These are phyloP conservation scores for Delonix regia DNA, from an alignment of 306 rosid species.

Conservation along the genomic window DNA sequence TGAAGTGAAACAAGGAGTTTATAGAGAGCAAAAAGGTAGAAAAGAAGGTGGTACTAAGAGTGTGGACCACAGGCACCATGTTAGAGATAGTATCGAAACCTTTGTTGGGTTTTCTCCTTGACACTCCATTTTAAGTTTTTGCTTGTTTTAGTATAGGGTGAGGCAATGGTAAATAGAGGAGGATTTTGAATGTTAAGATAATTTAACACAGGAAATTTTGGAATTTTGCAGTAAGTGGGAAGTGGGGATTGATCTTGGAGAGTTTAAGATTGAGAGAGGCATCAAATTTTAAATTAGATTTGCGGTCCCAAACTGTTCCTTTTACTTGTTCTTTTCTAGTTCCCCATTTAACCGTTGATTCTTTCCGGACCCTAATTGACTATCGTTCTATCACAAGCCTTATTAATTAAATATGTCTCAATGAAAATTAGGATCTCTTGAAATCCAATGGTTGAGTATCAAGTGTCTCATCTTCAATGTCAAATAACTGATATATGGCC, in stretches of 20 bases:
- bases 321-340: no score
- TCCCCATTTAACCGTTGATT: no score
- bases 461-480: neutral
- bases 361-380: neutral
- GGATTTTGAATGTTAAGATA: slow-evolving; percentile 36
- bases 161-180: slow-evolving; percentile 32
- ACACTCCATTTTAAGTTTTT: neutral
- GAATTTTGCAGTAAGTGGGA: slow-evolving; percentile 29
- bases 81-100: neutral
- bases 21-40: slow-evolving; percentile 40
- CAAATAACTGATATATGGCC: slow-evolving; percentile 32
- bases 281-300: neutral
- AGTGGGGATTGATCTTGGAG: slow-evolving; percentile 35
- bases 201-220: slow-evolving; percentile 28
- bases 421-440: neutral
- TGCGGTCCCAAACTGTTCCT: no score
- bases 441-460: neutral
- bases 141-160: slow-evolving; percentile 15
- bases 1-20: slow-evolving; percentile 35
- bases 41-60: slow-evolving; percentile 27
- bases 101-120: neutral
- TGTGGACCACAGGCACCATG: slow-evolving; percentile 51
- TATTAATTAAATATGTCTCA: neutral
- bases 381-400: neutral
- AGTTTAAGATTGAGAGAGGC: slow-evolving; percentile 25